Evolutionary conservation across 768 basidiomycete genomes (phyloP).

Genomic region (Leccinum imitatum): DNA sequence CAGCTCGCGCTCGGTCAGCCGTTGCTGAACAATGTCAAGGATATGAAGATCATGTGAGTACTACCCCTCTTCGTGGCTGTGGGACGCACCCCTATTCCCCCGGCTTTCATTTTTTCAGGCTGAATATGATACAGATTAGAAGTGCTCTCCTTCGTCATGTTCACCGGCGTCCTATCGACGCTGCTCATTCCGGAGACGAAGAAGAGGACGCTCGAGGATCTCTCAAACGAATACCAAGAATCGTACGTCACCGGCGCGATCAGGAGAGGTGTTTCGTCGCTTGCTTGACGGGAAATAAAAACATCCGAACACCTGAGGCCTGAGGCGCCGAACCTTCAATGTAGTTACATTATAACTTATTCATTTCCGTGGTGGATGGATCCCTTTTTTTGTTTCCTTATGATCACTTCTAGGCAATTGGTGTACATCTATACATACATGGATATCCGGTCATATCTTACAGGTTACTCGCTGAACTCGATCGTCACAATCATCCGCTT

Average conservation of each 20-base stretch:
- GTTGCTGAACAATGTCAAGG: constrained; percentile 54
- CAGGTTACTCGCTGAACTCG: not conserved
- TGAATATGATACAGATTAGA: constrained; percentile 47
- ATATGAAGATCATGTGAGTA: constrained; percentile 66
- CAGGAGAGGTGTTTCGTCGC: constrained; percentile 16
- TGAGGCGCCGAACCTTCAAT: not conserved
- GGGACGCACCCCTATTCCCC: too few relatives aligned
- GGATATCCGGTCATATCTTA: not conserved
- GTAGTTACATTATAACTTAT: not conserved
- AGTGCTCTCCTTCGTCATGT: constrained; percentile 82
- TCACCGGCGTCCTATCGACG: constrained; percentile 80
- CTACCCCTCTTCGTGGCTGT: not conserved
- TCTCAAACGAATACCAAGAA: constrained; percentile 70
- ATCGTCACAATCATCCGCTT: not conserved
- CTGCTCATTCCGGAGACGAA: constrained; percentile 84
- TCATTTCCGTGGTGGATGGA: not conserved
- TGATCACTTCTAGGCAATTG: not conserved
- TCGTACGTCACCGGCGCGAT: constrained; percentile 45
- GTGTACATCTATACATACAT: not conserved
- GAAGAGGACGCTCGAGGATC: constrained; percentile 57
- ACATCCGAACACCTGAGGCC: not conserved
- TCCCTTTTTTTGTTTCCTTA: not conserved
- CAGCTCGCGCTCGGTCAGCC: constrained; percentile 70
- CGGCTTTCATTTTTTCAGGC: not conserved
- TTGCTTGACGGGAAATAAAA: not conserved